Conservation (phyloP, 805 yeast species). For the Nakazawaea laoshanensis region DNA sequence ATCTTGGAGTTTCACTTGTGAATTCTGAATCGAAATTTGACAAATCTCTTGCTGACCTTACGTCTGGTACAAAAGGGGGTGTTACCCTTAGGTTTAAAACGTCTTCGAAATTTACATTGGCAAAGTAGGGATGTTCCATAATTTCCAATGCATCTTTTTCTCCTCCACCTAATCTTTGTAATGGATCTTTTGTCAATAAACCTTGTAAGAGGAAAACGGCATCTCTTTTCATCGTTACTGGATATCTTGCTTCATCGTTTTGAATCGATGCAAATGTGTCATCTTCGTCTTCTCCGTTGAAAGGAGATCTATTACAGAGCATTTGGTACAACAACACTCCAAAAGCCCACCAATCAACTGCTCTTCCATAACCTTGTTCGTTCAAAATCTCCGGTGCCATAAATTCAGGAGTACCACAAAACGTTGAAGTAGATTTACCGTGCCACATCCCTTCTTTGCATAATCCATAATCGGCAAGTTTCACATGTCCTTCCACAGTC, state of each 20-base stretch:
- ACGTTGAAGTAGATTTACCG: slow-evolving; percentile 82
- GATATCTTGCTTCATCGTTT: slow-evolving; percentile 93
- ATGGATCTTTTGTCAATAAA: slow-evolving; percentile 82
- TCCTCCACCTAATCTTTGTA: slow-evolving; percentile 76
- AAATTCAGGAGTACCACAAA: slow-evolving; percentile 98
- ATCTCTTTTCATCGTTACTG: slow-evolving; percentile 95
- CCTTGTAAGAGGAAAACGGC: slow-evolving; percentile 92
- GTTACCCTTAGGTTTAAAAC: slow-evolving; percentile 60
- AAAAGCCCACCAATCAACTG: slow-evolving; percentile 99
- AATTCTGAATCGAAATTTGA: slow-evolving; percentile 92
- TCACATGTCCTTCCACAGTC: slow-evolving; percentile 88
- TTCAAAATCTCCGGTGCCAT: slow-evolving; percentile 98
- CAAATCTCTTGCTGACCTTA: slow-evolving; percentile 82
- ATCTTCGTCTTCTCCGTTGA: slow-evolving; percentile 89
- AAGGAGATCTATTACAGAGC: slow-evolving; percentile 94
- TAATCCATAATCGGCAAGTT: slow-evolving; percentile 94
- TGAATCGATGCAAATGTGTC: slow-evolving; percentile 95
- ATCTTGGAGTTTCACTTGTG: slow-evolving; percentile 87
- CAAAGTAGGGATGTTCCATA: slow-evolving; percentile 92
- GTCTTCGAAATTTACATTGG: slow-evolving; percentile 84
- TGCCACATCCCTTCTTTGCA: slow-evolving; percentile 72
- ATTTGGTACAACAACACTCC: slow-evolving; percentile 95
- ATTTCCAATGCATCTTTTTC: slow-evolving; percentile 86
- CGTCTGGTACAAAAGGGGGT: slow-evolving; percentile 88
- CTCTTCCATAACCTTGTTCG: slow-evolving; percentile 86